Conservation (phyloP, 1,139 yeast species). For the Taiozyma sp. region DNA sequence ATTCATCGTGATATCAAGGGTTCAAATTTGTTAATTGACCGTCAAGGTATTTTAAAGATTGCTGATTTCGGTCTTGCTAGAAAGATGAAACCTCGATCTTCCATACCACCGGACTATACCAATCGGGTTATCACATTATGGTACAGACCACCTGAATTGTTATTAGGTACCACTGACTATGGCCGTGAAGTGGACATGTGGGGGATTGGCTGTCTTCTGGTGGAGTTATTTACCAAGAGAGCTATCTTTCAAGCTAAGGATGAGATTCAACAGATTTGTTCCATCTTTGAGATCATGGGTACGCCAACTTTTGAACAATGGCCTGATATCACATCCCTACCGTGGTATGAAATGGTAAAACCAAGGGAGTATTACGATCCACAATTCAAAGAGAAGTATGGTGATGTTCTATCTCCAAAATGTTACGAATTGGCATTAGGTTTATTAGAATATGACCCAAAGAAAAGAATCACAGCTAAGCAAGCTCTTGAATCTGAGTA, state of each 20-base stretch:
- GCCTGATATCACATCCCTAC: constrained; percentile 73
- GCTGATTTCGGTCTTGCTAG: constrained; percentile 97
- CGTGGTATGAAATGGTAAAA: constrained; percentile 88
- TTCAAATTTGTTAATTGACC: constrained; percentile 77
- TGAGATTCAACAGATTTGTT: constrained; percentile 77
- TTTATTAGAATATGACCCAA: constrained; percentile 67
- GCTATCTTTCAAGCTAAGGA: constrained; percentile 88
- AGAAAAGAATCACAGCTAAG: constrained; percentile 53
- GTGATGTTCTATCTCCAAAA: constrained; percentile 40
- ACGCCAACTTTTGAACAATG: constrained; percentile 74
- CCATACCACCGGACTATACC: constrained; percentile 71
- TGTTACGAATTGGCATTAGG: constrained; percentile 63
- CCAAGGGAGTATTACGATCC: constrained; percentile 43
- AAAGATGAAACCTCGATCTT: constrained; percentile 53
- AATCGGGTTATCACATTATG: constrained; percentile 93
- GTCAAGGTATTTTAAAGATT: constrained; percentile 68
- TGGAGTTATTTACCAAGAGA: constrained; percentile 70
- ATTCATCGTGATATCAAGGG: constrained; percentile 95
- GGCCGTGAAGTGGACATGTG: constrained; percentile 92
- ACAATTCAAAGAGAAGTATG: constrained; percentile 45
- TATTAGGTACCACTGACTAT: constrained; percentile 86
- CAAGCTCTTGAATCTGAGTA: constrained; percentile 64
- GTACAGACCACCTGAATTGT: constrained; percentile 95
- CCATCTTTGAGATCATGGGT: constrained; percentile 82
- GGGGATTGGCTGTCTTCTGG: constrained; percentile 92